Base-by-base conservation (phyloP, 1,284 basidiomycete genomes). In the Grifola frondosa region DNA sequence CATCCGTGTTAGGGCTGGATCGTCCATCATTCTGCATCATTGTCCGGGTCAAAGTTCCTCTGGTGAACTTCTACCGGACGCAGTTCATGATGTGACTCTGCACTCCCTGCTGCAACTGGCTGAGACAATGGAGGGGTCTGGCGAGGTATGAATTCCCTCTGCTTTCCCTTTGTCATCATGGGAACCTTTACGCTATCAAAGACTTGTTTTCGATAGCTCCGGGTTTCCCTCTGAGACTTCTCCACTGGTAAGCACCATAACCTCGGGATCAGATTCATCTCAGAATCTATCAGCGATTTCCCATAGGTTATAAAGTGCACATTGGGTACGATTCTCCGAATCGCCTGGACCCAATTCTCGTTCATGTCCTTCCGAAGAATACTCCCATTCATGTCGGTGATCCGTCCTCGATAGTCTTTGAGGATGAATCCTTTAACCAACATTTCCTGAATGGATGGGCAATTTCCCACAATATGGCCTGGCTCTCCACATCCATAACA, bases 401-500 rank as follows among this genome's bases (percentile, higher is more conserved):
- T 24, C 22, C 29, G 13, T 13, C 29, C 38, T 16, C 38, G 13
- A 19, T 20, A 31, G 30, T 40, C 38, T 17, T 25, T 40, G 22
- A 40, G 25, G 21, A 40, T 13, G 15, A 17, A 17, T 19, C 38
- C 30, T 13, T 40, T 31, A 15, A 25, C 16, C 17, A 31, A 22
- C 30, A 23, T 31, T 4, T 40, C 30, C 8, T 15, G 9, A 13
- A 40, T 40, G 8, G 13, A 16, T 17, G 38, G 38, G 15, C 38
- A 40, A 12, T 40, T 22, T 23, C 15, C 16, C 16, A 40, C 26
- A 19, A 40, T 40, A 17, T 40, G 38, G 12, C 38, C 38, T 24
- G 17, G 11, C 20, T 40, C 21, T 23, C 38, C 38, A 25, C 38
- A 40, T 8, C 38, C 38, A 30, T 23, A 40, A 19, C 38, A 40